Evolutionary conservation across 306 rosid species (phyloP).

Genomic region (Sicyos baderoa): DNA sequence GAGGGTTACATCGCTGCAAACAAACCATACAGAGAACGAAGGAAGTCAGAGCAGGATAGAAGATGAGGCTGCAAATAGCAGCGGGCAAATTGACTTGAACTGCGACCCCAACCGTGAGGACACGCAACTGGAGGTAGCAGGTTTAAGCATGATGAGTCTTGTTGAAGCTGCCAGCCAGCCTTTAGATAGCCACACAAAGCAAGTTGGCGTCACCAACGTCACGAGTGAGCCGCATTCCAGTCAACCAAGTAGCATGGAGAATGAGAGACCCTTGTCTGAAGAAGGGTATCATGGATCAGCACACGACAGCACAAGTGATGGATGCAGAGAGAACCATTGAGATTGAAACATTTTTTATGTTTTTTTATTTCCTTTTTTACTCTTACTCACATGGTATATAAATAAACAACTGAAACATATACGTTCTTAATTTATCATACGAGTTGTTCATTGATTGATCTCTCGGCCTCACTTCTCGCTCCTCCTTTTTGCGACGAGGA

Average conservation of each 20-base stretch:
- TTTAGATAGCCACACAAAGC: constrained; percentile 27
- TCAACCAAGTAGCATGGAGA: constrained; percentile 33
- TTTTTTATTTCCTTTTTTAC: neutral
- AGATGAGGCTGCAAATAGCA: constrained; percentile 38
- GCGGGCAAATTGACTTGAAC: constrained; percentile 74
- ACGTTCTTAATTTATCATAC: neutral
- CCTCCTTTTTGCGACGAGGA: neutral
- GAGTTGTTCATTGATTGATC: neutral
- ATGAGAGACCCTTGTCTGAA: constrained; percentile 35
- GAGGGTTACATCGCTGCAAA: constrained; percentile 23
- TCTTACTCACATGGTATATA: constrained; percentile 1
- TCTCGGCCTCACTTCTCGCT: constrained; percentile 2
- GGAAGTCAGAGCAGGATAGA: constrained; percentile 28
- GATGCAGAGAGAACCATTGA: constrained; percentile 29
- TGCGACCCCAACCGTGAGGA: constrained; percentile 59
- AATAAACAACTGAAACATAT: constrained; percentile 12
- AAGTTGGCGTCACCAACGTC: constrained; percentile 30
- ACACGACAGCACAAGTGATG: constrained; percentile 34
- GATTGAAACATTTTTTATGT: constrained; percentile 29
- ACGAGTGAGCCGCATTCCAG: constrained; percentile 29
- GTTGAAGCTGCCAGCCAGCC: constrained; percentile 32
- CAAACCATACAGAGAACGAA: constrained; percentile 31
- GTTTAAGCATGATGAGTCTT: constrained; percentile 32
- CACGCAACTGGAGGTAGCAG: constrained; percentile 37
- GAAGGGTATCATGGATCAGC: constrained; percentile 34